Base-by-base conservation (phyloP, 257 asterid species). In the Scutellaria baicalensis region DNA sequence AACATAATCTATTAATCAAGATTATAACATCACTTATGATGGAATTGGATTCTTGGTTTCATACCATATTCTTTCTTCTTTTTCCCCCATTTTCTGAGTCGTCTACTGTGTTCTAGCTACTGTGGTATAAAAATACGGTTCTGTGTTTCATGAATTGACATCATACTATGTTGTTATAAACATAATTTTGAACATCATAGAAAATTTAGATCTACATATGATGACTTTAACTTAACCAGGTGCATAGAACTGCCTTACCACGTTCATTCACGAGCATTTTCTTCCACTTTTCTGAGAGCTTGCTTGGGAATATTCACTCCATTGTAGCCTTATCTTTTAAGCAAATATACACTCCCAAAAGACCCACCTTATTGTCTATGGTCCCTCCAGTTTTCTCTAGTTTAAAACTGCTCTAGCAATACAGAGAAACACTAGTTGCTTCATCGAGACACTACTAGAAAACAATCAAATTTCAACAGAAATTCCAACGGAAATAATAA, bases 291-390 rank as follows among this genome's bases (percentile, higher is more conserved):
- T 14, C 48, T 36, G 31, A 68, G 72, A 59, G 78, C 60, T 84
- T 83, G 92, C 96, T 87, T 89, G 82, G 76, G 89, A 89, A 84
- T 86, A 66, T 79, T 90, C 91, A 84, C 84, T 52, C 91, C 87
- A 59, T 64, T 61, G 76, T 64, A 81, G 36, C 82, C 98, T 90
- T 90, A 56, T 90, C 98, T 93, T 93, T 82, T 72, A 93, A 93
- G 98, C 93, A 88, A 91, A 83, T 73, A 81, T 75, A 75, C 86
- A 79, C 82, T 78, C 81, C 83, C 82, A 72, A 43, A 40, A 72
- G 52, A 48, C 72, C 89, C 84, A 83, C 82, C 89, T 79, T 78
- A 71, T 58, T 76, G 74, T 8, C 31, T 40, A 56, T 64, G 77
- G 78, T 65, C 83, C 78, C 77, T 70, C 75, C 86, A 65, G n/a